Evolutionary conservation across 2,329 filamentous ascomycete genomes (phyloP).

Genomic region (Teratosphaeria pseudoeucalypti): DNA sequence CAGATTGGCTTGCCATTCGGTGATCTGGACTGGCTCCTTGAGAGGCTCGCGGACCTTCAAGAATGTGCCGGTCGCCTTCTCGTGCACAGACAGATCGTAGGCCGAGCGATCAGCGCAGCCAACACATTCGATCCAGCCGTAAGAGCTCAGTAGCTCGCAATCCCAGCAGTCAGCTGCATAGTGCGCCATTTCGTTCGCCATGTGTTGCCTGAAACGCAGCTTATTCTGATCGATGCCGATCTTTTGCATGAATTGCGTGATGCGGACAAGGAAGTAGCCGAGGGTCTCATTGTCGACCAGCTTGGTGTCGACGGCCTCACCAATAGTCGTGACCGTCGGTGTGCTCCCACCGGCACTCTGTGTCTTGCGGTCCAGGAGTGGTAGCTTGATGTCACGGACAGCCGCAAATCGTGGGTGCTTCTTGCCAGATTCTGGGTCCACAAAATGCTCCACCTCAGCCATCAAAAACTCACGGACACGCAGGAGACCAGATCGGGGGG

Average conservation of each 20-base stretch:
- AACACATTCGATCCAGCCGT: slow-evolving; percentile 97
- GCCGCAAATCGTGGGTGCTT: slow-evolving; percentile 83
- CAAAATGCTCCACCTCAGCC: slow-evolving; percentile 98
- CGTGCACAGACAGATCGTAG: slow-evolving; percentile 86
- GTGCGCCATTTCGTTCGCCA: slow-evolving; percentile 83
- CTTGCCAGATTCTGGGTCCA: slow-evolving; percentile 90
- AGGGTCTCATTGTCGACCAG: slow-evolving; percentile 95
- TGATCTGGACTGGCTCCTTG: slow-evolving; percentile 64
- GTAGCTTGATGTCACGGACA: slow-evolving; percentile 72
- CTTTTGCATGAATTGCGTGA: slow-evolving; percentile 79
- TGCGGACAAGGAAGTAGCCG: slow-evolving; percentile 92
- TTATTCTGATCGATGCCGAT: slow-evolving; percentile 81
- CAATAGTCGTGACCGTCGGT: slow-evolving; percentile 63
- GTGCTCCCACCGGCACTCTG: slow-evolving; percentile 80
- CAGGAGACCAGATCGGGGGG: slow-evolving; percentile 78
- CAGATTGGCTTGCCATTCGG: slow-evolving; percentile 80
- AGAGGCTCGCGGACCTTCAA: slow-evolving; percentile 76
- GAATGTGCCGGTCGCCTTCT: slow-evolving; percentile 80
- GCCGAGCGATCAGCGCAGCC: slow-evolving; percentile 93
- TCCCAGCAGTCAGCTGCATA: slow-evolving; percentile 98
- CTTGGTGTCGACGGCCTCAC: slow-evolving; percentile 70
- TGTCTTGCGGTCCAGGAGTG: slow-evolving; percentile 71
- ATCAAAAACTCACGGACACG: slow-evolving; percentile 96
- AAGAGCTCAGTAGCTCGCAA: slow-evolving; percentile 80
- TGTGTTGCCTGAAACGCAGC: slow-evolving; percentile 93